These are phyloP conservation scores for Volvox carteri DNA, from an alignment of 163 green algal genomes.

Conservation along the genomic window DNA sequence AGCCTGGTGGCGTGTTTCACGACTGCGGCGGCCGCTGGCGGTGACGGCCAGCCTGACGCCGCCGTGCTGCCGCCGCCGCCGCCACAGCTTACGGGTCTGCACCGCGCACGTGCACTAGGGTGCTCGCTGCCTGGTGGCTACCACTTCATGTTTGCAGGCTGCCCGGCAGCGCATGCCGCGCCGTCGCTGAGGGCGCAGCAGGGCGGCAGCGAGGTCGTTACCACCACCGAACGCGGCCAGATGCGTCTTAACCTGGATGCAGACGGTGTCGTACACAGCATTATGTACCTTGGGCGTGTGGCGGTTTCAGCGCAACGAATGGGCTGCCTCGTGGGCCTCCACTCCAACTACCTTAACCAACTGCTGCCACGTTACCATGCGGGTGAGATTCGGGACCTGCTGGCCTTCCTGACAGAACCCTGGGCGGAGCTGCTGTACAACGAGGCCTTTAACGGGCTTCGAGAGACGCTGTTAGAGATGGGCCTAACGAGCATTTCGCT, in stretches of 20 bases:
- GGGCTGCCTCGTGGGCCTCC: conserved; percentile 64
- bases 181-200: conserved; percentile 48
- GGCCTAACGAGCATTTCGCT: conserved; percentile 6
- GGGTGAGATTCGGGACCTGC: conserved; percentile 59
- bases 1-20: conserved; percentile 54
- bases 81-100: neutral
- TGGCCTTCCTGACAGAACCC: conserved; percentile 62
- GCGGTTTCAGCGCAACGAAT: conserved; percentile 51
- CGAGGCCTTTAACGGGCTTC: conserved; percentile 68
- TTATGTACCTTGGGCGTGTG: conserved; percentile 59
- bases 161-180: conserved; percentile 33
- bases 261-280: conserved; percentile 43
- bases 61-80: neutral
- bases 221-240: conserved; percentile 51
- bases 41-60: neutral
- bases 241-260: conserved; percentile 53
- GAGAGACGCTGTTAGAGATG: conserved; percentile 55
- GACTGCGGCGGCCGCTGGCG: neutral
- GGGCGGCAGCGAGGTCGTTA: conserved; percentile 51
- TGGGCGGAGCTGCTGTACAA: conserved; percentile 71
- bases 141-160: conserved; percentile 64
- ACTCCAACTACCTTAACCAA: conserved; percentile 68
- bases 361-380: conserved; percentile 59
- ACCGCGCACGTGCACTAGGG: conserved; percentile 48
- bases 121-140: conserved; percentile 64